A percentile compares a stretch with the other conserved stretches of the same genome.
Conservation (phyloP, 2,329 filamentous ascomycete genomes). For the Fusarium veterinarium region DNA sequence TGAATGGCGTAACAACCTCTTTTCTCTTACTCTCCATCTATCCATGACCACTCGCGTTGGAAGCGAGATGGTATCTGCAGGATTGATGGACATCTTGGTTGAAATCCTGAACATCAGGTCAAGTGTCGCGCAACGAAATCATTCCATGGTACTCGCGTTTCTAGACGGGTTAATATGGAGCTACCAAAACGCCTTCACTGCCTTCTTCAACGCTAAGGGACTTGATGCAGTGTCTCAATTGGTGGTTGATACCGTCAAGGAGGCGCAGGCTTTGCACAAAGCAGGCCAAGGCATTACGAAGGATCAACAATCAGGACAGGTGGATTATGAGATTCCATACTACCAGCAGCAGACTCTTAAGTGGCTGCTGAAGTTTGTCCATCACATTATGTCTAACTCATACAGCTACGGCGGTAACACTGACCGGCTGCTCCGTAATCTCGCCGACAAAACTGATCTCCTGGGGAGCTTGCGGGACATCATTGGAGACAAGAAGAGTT, state of each 20-base stretch:
- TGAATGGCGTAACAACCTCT: conserved; percentile 90
- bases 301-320: conserved; percentile 78
- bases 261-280: conserved; percentile 74
- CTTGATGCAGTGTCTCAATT: conserved; percentile 92
- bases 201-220: conserved; percentile 83
- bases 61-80: conserved; percentile 86
- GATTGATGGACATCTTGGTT: conserved; percentile 88
- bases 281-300: conserved; percentile 77
- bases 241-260: conserved; percentile 80
- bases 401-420: conserved; percentile 79
- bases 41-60: conserved; percentile 80
- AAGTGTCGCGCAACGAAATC: conserved; percentile 81
- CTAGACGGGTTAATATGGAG: conserved; percentile 89
- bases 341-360: conserved; percentile 94
- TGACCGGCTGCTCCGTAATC: conserved; percentile 88
- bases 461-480: conserved; percentile 83
- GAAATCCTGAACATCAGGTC: conserved; percentile 89
- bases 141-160: conserved; percentile 86
- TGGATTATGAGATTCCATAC: conserved; percentile 94
- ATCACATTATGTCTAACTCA: conserved; percentile 90
- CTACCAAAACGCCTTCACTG: conserved; percentile 84
- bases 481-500: conserved; percentile 81
- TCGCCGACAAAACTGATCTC: conserved; percentile 92
- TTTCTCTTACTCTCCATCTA: conserved; percentile 86
- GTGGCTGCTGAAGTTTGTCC: conserved; percentile 94